Evolutionary conservation across 257 asterid genomes (phyloP), one percentile per base, ranked within the genome.

Genomic region (Scutellaria galericulata): DNA sequence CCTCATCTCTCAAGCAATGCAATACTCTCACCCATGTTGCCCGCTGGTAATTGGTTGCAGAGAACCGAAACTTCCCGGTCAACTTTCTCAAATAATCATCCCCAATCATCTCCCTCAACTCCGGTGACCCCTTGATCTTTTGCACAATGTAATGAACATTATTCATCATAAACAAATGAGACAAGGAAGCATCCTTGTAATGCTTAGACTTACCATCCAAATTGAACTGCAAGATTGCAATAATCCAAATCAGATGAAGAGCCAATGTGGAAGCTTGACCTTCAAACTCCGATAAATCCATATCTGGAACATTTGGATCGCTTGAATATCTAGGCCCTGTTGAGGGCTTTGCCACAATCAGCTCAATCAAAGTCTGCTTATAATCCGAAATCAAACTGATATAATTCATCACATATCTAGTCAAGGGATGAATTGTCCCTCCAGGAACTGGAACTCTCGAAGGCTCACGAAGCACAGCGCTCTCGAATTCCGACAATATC

Each of bases 331-430:
- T 84, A 8, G 89, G 83, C 9, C 91, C 93, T 0, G 89, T 81
- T 5, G 85, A 81, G 7, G 97, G 97, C 82, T 84, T 92, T 0
- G 95, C 82, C 56, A 87, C 90, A 62, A 90, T 89, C 82, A 90
- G 76, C 68, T 87, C 94, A 27, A 71, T 73, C 80, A 93, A 56
- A 13, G 92, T 86, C 59, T 78, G 85, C 79, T 89, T 91, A 57
- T 90, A 93, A 67, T 89, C 97, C 9, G 96, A 83, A 64, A 93
- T 90, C 89, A 91, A 78, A 75, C 91, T 86, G 44, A 87, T 86
- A 51, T 93, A 93, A 24, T 93, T 90, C 98, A 93, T 93, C 77
- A 93, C 98, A 50, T 90, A 93, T 80, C 97, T 89, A 58, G 97
- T 86, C 80, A 93, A 75, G 35, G 97, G 98, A 83, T 93, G 98